Evolutionary conservation across 1,284 basidiomycete genomes (phyloP).

Genomic region (Microbotryum violaceum): DNA sequence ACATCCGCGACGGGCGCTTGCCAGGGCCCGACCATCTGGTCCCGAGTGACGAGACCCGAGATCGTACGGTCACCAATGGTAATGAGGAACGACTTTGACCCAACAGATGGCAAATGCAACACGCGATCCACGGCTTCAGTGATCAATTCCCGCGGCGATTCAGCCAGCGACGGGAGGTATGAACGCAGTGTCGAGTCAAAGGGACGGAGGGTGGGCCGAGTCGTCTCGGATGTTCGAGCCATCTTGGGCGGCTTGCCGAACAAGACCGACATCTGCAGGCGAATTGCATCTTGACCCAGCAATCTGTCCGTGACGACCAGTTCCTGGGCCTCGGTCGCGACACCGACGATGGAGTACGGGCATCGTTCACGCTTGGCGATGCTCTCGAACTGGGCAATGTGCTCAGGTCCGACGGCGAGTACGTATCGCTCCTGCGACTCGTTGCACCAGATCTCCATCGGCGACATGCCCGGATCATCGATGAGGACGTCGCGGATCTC

Average conservation of each 20-base stretch:
- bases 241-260: slow-evolving; percentile 97
- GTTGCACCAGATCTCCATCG: slow-evolving; percentile 99
- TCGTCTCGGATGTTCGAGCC: slow-evolving; percentile 62
- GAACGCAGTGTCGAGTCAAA: slow-evolving; percentile 67
- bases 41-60: slow-evolving; percentile 87
- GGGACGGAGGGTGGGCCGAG: slow-evolving; percentile 47
- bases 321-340: slow-evolving; percentile 65
- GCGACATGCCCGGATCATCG: slow-evolving; percentile 88
- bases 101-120: slow-evolving; percentile 83
- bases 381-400: slow-evolving; percentile 53
- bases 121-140: slow-evolving; percentile 66
- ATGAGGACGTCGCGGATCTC: slow-evolving; percentile 90
- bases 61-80: slow-evolving; percentile 95
- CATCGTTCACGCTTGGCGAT: slow-evolving; percentile 85
- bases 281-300: slow-evolving; percentile 69
- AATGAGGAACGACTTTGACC: slow-evolving; percentile 93
- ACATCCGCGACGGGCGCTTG: slow-evolving; percentile 97
- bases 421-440: slow-evolving; percentile 98
- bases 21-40: slow-evolving; percentile 99
- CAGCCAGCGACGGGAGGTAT: slow-evolving; percentile 52
- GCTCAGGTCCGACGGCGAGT: slow-evolving; percentile 64
- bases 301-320: slow-evolving; percentile 85
- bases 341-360: slow-evolving; percentile 84
- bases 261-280: slow-evolving; percentile 86
- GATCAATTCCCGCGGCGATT: slow-evolving; percentile 42